Evolutionary conservation across 176 grass and related monocot species (phyloP).

Genomic region (Oryza rufipogon): DNA sequence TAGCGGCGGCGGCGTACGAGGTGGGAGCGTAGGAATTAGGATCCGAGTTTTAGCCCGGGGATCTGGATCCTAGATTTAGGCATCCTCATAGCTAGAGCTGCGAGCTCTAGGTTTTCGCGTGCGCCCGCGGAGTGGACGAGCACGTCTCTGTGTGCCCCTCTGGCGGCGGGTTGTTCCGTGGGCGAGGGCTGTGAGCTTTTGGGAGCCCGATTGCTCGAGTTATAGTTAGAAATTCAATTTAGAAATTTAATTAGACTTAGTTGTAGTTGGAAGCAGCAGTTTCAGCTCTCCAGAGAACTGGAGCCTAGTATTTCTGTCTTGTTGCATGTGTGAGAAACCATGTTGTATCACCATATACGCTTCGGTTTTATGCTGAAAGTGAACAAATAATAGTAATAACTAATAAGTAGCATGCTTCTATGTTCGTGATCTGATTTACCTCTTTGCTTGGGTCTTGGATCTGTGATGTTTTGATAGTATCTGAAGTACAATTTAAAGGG

Average conservation of each 20-base stretch:
- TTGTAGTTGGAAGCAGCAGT: background rate
- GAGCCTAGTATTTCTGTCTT: background rate
- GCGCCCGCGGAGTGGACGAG: background rate
- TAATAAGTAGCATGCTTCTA: background rate
- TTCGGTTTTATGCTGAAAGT: background rate
- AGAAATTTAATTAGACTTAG: background rate
- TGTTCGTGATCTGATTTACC: background rate
- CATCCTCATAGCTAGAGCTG: background rate
- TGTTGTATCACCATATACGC: background rate
- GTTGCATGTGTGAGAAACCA: background rate
- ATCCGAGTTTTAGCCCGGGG: slow-evolving; percentile 11
- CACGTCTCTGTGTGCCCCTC: background rate
- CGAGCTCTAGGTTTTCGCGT: slow-evolving; percentile 4
- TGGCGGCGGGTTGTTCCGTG: background rate
- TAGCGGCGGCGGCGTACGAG: background rate
- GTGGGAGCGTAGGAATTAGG: background rate
- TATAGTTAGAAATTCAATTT: background rate
- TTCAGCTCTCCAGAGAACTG: background rate
- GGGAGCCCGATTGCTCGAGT: background rate
- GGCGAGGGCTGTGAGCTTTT: background rate
- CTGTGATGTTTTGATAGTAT: background rate
- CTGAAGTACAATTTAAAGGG: background rate
- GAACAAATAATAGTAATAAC: no score
- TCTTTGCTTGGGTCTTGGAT: background rate
- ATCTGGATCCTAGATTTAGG: slow-evolving; percentile 8